Evolutionary conservation across 2,329 filamentous ascomycete species (phyloP), one percentile per base, ranked within the genome.

Genomic region (Beauveria sp.): DNA sequence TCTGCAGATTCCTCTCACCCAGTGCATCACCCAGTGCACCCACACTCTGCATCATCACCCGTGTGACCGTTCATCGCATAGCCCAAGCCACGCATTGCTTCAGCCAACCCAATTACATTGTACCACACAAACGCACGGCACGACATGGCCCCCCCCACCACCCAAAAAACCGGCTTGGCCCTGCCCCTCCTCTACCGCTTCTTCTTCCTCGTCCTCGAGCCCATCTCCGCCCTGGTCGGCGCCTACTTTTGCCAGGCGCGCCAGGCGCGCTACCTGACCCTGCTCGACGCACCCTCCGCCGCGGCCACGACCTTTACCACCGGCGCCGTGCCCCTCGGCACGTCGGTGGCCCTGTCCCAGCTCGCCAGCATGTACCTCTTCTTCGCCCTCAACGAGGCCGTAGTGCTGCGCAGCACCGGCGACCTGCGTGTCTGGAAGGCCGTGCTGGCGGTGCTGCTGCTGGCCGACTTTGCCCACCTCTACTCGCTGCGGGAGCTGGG

Each of bases 381-480:
- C 62, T 90, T 93, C 73, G 85, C 88, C 61, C 74, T 93, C 69
- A 91, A 89, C 75, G 89, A 95, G 75, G 88, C 88, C 2, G 75
- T 91, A 26, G 86, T 93, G 14, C 80, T 93, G 65, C 86, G 90
- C 48, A 80, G 83, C 18, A 90, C 89, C 7, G 76, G 77, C 55
- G 86, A 92, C 74, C 69, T 87, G 40, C 78, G 79, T 26, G 89
- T 93, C 62, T 93, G 90, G 90, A 80, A 77, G 66, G 79, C 83
- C 1, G 78, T 93, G 28, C 76, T 93, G 5, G 75, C 88, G 51
- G 86, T 82, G 43, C 76, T 93, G 63, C 79, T 93, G 38, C 71
- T 93, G 18, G 90, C 88, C n/a, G 90, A 93, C 72, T 71, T 91
- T 40, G 90, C 89, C 3, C 90, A 93, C 72, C 75, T 93, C 61